Percentiles rank a stretch among this genome's conserved stretches.
These are phyloP conservation scores for Trametes villosa DNA, from an alignment of 768 basidiomycete species.

Conservation along the genomic window DNA sequence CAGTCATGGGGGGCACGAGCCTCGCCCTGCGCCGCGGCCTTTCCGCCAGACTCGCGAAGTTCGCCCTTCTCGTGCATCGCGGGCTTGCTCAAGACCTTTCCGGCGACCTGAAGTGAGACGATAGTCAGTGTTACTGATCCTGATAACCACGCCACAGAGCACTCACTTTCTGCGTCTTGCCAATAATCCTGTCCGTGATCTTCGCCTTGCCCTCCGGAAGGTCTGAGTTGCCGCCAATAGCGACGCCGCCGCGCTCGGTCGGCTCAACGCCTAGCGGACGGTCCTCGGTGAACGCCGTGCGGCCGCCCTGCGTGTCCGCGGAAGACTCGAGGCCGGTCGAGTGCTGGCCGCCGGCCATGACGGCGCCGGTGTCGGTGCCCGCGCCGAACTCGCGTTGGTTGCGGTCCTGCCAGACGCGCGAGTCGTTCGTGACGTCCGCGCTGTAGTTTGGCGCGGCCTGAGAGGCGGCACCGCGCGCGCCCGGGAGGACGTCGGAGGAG, in stretches of 20 bases:
- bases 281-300: conserved; percentile 17
- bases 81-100: conserved; percentile 51
- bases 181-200: conserved; percentile 56
- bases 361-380: conserved; percentile 24
- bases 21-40: conserved; percentile 45
- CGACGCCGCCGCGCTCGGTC: conserved; percentile 42
- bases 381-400: conserved; percentile 28
- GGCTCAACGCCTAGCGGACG: conserved; percentile 45
- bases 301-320: background rate
- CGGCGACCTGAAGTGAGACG: conserved; percentile 44
- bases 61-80: conserved; percentile 61
- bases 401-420: conserved; percentile 27
- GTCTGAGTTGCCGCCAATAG: conserved; percentile 38
- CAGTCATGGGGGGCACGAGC: conserved; percentile 49
- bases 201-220: conserved; percentile 46
- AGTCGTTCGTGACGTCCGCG: conserved; percentile 43
- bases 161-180: conserved; percentile 60
- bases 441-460: conserved; percentile 42
- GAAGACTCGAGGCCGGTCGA: background rate
- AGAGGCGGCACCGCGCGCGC: conserved; percentile 35
- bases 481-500: conserved; percentile 53
- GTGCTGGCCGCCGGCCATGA: conserved; percentile 31
- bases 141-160: background rate
- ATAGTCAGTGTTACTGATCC: background rate
- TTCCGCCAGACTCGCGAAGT: conserved; percentile 57